phyloP scores from a whole-genome alignment of 768 basidiomycete species.

The Pleurotus djamor region DNA sequence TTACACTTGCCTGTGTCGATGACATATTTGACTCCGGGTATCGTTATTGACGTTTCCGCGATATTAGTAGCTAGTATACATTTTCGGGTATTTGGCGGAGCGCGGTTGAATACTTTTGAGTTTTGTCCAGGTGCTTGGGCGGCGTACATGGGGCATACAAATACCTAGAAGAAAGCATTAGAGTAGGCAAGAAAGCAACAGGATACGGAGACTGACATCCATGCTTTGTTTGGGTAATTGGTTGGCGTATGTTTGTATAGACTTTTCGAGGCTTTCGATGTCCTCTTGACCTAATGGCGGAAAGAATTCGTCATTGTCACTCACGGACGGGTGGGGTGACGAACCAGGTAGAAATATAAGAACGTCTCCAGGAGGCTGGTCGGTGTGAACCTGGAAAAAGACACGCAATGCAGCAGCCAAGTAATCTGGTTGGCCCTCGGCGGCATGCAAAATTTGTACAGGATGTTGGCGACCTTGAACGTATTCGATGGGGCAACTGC shows the following conservation, averaged over 20 bases:
- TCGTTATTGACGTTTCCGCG: constrained; percentile 97
- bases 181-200: not conserved
- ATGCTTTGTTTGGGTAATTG: constrained; percentile 60
- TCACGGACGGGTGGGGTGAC: not conserved
- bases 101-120: constrained; percentile 68
- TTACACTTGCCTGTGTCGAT: constrained; percentile 97
- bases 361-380: constrained; percentile 81
- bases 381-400: constrained; percentile 90
- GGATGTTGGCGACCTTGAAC: constrained; percentile 93
- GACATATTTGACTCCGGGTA: constrained; percentile 93
- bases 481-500: constrained; percentile 84
- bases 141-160: constrained; percentile 82
- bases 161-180: constrained; percentile 44
- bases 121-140: constrained; percentile 79
- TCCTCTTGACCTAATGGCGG: constrained; percentile 83
- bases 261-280: constrained; percentile 83
- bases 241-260: constrained; percentile 66
- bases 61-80: constrained; percentile 97
- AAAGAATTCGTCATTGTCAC: not conserved
- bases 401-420: constrained; percentile 87
- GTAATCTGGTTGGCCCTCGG: constrained; percentile 76
- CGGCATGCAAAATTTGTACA: constrained; percentile 81
- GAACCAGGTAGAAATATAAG: constrained; percentile 90
- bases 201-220: constrained; percentile 35
- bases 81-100: constrained; percentile 73